Evolutionary conservation across 495 filamentous ascomycete genomes (phyloP).

Genomic region (Umbilicaria muhlenbergii): DNA sequence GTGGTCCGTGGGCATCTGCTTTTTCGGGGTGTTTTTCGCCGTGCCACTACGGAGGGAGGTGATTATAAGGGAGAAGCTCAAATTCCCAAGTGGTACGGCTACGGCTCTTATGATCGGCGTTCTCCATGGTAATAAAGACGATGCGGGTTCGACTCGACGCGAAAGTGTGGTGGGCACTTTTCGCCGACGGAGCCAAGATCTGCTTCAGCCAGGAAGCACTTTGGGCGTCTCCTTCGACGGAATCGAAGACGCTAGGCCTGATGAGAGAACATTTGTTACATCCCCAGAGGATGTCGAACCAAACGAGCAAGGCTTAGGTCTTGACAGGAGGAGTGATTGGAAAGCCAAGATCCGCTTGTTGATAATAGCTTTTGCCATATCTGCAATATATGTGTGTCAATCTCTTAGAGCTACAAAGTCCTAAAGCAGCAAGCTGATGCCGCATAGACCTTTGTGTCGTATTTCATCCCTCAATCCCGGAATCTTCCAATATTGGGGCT

Average conservation of each 20-base stretch:
- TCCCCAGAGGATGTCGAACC: slow-evolving; percentile 12
- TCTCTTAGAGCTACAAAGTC: no score
- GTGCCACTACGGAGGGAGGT: slow-evolving; percentile 79
- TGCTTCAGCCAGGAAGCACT: slow-evolving; percentile 5
- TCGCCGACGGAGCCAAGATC: slow-evolving; percentile 13
- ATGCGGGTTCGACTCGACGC: slow-evolving; percentile 8
- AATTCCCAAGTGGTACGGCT: slow-evolving; percentile 88
- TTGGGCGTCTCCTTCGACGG: not conserved
- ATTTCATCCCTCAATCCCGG: slow-evolving; percentile 77
- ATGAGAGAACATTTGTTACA: not conserved
- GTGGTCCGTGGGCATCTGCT: slow-evolving; percentile 81
- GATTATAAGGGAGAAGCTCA: slow-evolving; percentile 78
- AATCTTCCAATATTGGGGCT: slow-evolving; percentile 74
- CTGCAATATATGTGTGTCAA: slow-evolving; percentile 33
- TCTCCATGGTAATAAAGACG: slow-evolving; percentile 48
- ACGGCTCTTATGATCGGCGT: slow-evolving; percentile 88
- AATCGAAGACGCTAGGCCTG: slow-evolving; percentile 7
- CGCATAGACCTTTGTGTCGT: slow-evolving; percentile 64
- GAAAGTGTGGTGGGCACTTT: slow-evolving; percentile 15
- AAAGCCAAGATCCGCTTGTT: slow-evolving; percentile 45
- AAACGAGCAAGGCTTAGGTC: no score
- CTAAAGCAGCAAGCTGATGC: slow-evolving; percentile 1
- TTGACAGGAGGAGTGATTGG: slow-evolving; percentile 35
- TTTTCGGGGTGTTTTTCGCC: slow-evolving; percentile 93
- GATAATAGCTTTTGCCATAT: slow-evolving; percentile 39